A percentile compares a stretch with the other conserved stretches of the same genome.
These are phyloP conservation scores for Asterophora lycoperdoides DNA, from an alignment of 768 basidiomycete genomes.

Conservation along the genomic window DNA sequence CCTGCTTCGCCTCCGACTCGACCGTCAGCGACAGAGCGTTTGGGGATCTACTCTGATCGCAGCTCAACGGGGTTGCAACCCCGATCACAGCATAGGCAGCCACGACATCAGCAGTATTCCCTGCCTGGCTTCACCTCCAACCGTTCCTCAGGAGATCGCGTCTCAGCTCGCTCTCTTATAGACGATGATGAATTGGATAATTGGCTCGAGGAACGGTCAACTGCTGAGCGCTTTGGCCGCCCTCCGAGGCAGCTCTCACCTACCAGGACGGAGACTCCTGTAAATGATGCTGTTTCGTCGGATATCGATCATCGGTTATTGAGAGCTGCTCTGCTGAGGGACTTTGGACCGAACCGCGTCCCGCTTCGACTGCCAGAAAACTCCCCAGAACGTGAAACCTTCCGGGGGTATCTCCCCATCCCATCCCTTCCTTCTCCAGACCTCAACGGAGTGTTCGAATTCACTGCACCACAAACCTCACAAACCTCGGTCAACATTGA, in stretches of 20 bases:
- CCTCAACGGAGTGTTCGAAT: slow-evolving; percentile 20
- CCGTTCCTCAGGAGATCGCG: no score
- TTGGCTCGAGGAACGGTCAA: no score
- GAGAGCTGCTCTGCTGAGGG: neutral
- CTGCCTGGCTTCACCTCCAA: no score
- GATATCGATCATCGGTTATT: neutral
- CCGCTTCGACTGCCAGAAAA: neutral
- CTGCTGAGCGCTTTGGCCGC: neutral
- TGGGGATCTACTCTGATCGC: no score
- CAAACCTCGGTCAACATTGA: neutral
- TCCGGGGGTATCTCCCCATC: slow-evolving; percentile 10
- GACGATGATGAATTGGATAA: no score
- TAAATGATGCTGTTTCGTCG: neutral
- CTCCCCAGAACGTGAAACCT: neutral
- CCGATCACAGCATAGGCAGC: no score
- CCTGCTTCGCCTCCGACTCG: neutral
- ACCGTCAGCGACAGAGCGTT: neutral
- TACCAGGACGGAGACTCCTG: neutral
- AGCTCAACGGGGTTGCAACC: no score
- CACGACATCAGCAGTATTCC: no score
- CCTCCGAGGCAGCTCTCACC: neutral
- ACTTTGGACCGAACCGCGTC: neutral
- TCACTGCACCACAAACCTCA: neutral
- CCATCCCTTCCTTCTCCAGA: slow-evolving; percentile 23
- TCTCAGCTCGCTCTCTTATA: no score